Evolutionary conservation across 2,329 filamentous ascomycete genomes (phyloP).

Genomic region (Trichophyton mentagrophytes): DNA sequence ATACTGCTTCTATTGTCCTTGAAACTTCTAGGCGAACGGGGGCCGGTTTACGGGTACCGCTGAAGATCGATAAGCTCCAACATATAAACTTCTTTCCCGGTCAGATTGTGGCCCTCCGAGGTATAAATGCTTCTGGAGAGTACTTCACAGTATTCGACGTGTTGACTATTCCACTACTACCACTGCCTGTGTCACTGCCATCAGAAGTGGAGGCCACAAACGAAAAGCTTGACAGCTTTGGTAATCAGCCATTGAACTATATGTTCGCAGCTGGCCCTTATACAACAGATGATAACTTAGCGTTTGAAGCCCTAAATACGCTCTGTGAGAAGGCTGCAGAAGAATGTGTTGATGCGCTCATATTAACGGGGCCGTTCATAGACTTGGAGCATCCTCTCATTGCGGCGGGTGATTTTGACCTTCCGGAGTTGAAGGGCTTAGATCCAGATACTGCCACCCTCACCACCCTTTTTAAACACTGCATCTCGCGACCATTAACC

Average conservation of each 20-base stretch:
- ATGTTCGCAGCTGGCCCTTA: constrained; percentile 78
- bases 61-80: constrained; percentile 58
- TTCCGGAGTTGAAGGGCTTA: constrained; percentile 52
- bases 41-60: constrained; percentile 64
- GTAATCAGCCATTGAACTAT: constrained; percentile 58
- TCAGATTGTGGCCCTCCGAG: constrained; percentile 76
- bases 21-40: constrained; percentile 79
- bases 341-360: constrained; percentile 60
- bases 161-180: constrained; percentile 60
- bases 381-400: constrained; percentile 84
- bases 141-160: constrained; percentile 71
- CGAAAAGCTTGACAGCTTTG: constrained; percentile 52
- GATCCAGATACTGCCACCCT: constrained; percentile 71
- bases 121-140: constrained; percentile 73
- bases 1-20: constrained; percentile 69
- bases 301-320: constrained; percentile 73
- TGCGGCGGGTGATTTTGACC: constrained; percentile 64
- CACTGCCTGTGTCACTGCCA: constrained; percentile 57
- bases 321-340: constrained; percentile 67
- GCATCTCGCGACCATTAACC: constrained; percentile 62
- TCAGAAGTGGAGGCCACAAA: constrained; percentile 55
- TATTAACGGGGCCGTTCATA: constrained; percentile 78
- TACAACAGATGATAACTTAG: constrained; percentile 80
- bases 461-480: constrained; percentile 66
- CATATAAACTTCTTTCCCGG: constrained; percentile 83